phyloP scores from a whole-genome alignment of 345 rosid genomes.

The Lepidium africanum region DNA sequence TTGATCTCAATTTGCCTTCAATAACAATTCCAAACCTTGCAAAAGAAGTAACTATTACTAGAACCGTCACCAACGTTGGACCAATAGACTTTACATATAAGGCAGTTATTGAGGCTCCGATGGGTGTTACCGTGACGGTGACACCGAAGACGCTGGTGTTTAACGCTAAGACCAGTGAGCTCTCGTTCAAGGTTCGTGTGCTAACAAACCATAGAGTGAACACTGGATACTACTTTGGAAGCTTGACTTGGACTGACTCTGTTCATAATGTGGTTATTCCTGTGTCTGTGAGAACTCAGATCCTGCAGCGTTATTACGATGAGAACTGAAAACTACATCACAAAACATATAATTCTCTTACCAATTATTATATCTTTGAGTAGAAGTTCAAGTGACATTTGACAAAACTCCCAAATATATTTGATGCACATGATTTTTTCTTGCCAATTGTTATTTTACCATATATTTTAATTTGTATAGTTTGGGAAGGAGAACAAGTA shows the following conservation, averaged over 20 bases:
- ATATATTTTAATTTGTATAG: background rate
- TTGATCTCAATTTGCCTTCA: constrained; percentile 45
- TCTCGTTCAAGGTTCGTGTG: constrained; percentile 21
- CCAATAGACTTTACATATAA: constrained; percentile 27
- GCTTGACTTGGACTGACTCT: constrained; percentile 36
- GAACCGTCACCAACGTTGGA: constrained; percentile 47
- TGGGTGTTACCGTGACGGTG: constrained; percentile 20
- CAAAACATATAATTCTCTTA: too few species aligned
- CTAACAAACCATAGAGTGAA: constrained; percentile 27
- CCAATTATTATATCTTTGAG: too few species aligned
- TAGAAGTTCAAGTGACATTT: background rate
- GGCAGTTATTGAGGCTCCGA: constrained; percentile 19
- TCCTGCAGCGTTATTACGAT: constrained; percentile 13
- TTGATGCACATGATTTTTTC: background rate
- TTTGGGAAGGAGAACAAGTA: background rate
- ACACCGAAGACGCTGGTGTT: constrained; percentile 24
- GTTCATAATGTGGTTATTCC: constrained; percentile 32
- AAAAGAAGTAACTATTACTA: constrained; percentile 11
- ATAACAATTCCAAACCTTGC: constrained; percentile 28
- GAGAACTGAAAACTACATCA: too few species aligned
- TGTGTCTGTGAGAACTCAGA: constrained; percentile 32
- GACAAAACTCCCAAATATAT: background rate
- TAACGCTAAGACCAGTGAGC: constrained; percentile 6
- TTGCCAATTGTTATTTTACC: background rate
- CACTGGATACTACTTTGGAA: constrained; percentile 40